Conservation (phyloP, 2,329 filamentous ascomycete genomes). For the Pseudogymnoascus sp. region DNA sequence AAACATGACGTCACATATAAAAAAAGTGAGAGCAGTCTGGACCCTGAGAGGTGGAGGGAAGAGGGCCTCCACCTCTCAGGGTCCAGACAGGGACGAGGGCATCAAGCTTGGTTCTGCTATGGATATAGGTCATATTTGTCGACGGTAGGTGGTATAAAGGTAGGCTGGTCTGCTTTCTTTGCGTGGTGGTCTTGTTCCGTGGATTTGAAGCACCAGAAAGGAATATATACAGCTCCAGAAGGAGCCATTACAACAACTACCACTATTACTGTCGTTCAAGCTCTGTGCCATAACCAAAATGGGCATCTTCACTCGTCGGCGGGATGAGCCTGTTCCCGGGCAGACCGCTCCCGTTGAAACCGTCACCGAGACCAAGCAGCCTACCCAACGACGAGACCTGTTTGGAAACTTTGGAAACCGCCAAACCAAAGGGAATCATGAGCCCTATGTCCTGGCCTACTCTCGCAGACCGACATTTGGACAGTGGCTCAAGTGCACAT, state of each 20-base stretch:
- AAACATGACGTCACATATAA: not conserved
- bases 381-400: not conserved
- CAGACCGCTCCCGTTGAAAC: not conserved
- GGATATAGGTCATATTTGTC: not conserved
- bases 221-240: not conserved
- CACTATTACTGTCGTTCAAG: not conserved
- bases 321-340: not conserved
- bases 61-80: too few species aligned
- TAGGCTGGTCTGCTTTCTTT: not conserved
- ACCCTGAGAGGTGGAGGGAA: not conserved
- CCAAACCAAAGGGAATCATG: not conserved
- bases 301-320: conserved; percentile 20
- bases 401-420: not conserved
- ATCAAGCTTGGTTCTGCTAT: not conserved
- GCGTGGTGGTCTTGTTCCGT: not conserved
- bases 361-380: conserved; percentile 9
- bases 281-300: conserved; percentile 14
- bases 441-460: not conserved
- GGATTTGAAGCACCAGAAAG: not conserved
- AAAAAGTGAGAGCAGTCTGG: not conserved
- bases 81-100: not conserved
- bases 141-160: conserved; percentile 5
- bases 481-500: conserved; percentile 62
- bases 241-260: not conserved
- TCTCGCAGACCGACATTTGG: conserved; percentile 51